Conservation (phyloP, 2,329 filamentous ascomycete species). For the Xylariaceae sp. region DNA sequence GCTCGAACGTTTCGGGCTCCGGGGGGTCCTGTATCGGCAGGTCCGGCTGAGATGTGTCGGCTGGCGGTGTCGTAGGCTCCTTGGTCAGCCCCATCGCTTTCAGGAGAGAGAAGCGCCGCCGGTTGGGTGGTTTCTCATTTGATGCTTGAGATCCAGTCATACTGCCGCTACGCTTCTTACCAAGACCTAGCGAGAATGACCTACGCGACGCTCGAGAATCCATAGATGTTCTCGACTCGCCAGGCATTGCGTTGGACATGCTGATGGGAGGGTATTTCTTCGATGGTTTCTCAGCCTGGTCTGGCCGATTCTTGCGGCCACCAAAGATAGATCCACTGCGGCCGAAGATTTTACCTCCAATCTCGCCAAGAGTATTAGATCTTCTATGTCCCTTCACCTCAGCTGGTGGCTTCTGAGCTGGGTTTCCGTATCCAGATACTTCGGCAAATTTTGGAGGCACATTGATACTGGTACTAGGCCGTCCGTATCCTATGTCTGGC, state of each 20-base stretch:
- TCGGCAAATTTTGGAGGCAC: constrained; percentile 56
- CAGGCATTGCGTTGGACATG: constrained; percentile 71
- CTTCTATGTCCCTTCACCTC: constrained; percentile 59
- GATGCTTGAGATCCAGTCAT: constrained; percentile 55
- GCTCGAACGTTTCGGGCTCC: constrained; percentile 34
- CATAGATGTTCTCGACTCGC: constrained; percentile 59
- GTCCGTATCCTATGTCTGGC: constrained; percentile 48
- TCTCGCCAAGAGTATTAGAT: constrained; percentile 73
- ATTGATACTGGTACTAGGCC: constrained; percentile 59
- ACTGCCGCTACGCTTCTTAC: constrained; percentile 68
- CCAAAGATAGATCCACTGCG: constrained; percentile 79
- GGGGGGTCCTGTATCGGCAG: constrained; percentile 50
- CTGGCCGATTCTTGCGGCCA: constrained; percentile 38
- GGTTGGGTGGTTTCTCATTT: constrained; percentile 47
- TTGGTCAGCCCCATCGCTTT: constrained; percentile 60
- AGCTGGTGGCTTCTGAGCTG: constrained; percentile 40
- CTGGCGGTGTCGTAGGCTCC: constrained; percentile 46
- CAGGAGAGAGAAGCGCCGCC: constrained; percentile 67
- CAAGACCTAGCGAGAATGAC: constrained; percentile 66
- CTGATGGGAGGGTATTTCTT: constrained; percentile 85
- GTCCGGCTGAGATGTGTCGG: constrained; percentile 49
- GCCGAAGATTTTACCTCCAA: constrained; percentile 81
- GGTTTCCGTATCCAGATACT: constrained; percentile 55
- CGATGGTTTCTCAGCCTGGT: constrained; percentile 51
- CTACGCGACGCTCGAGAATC: constrained; percentile 65